Evolutionary conservation across 2,329 filamentous ascomycete species (phyloP).

Genomic region (Ophiostoma sp.): DNA sequence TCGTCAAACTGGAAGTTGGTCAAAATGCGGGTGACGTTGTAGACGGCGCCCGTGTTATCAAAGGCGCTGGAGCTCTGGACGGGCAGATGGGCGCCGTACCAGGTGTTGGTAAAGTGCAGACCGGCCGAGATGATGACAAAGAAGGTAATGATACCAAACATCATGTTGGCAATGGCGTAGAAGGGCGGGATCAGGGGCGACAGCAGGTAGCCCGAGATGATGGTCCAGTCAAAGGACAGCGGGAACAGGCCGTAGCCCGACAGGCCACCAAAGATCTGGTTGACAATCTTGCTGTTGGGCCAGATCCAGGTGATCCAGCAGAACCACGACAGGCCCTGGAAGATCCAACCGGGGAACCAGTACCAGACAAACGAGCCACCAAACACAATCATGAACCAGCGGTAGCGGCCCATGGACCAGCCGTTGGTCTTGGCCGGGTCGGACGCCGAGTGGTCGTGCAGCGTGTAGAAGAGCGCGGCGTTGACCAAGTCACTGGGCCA

Average conservation of each 20-base stretch:
- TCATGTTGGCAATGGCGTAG: slow-evolving; percentile 58
- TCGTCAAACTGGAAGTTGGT: slow-evolving; percentile 60
- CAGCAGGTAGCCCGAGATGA: slow-evolving; percentile 50
- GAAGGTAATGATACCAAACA: slow-evolving; percentile 55
- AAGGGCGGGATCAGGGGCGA: slow-evolving; percentile 54
- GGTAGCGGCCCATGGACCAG: slow-evolving; percentile 65
- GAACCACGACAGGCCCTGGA: slow-evolving; percentile 49
- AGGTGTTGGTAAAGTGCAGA: slow-evolving; percentile 58
- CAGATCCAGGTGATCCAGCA: slow-evolving; percentile 50
- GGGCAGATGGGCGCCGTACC: slow-evolving; percentile 62
- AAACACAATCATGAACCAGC: slow-evolving; percentile 61
- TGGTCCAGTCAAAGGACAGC: slow-evolving; percentile 43
- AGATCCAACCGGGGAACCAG: slow-evolving; percentile 58
- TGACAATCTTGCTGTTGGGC: slow-evolving; percentile 47
- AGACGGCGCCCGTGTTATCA: slow-evolving; percentile 62
- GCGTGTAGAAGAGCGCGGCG: slow-evolving; percentile 61
- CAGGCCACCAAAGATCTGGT: slow-evolving; percentile 49
- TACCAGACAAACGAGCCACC: slow-evolving; percentile 55
- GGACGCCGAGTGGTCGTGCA: slow-evolving; percentile 60
- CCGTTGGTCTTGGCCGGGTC: slow-evolving; percentile 56
- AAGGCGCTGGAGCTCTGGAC: slow-evolving; percentile 62
- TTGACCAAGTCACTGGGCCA: slow-evolving; percentile 64
- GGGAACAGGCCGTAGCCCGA: slow-evolving; percentile 42
- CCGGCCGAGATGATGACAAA: slow-evolving; percentile 59
- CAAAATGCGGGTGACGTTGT: slow-evolving; percentile 63